These are phyloP conservation scores for Pseudovirgaria hyperparasitica DNA, from an alignment of 2,329 filamentous ascomycete species.

Conservation along the genomic window DNA sequence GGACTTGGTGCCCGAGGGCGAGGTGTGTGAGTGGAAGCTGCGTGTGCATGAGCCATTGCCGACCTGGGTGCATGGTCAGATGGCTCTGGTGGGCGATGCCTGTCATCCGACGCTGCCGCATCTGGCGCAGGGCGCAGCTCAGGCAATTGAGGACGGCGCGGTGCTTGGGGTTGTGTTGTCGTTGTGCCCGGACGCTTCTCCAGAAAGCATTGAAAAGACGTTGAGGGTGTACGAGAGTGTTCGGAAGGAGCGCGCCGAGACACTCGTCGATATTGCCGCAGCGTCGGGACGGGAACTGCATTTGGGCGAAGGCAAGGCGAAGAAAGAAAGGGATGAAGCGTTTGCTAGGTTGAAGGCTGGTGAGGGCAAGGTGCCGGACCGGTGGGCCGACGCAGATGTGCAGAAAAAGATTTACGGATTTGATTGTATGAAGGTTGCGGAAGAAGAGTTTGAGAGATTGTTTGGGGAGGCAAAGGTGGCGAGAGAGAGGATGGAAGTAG, in stretches of 20 bases:
- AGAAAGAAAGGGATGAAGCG: constrained; percentile 44
- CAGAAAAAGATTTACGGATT: constrained; percentile 36
- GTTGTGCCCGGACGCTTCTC: constrained; percentile 25
- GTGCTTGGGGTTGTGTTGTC: constrained; percentile 41
- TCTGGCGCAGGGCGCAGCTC: constrained; percentile 50
- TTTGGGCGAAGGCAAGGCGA: constrained; percentile 44
- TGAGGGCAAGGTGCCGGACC: constrained; percentile 34
- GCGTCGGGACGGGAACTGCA: constrained; percentile 42
- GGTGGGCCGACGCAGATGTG: constrained; percentile 40
- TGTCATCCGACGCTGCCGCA: constrained; percentile 53
- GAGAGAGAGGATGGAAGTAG: neutral
- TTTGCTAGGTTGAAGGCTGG: constrained; percentile 36
- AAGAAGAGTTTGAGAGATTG: constrained; percentile 27
- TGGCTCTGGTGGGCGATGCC: constrained; percentile 45
- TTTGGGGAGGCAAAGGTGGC: constrained; percentile 12
- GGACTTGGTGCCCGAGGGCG: constrained; percentile 48
- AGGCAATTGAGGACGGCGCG: constrained; percentile 51
- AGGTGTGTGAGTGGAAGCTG: constrained; percentile 55
- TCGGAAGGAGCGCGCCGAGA: constrained; percentile 43
- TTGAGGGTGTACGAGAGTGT: constrained; percentile 44
- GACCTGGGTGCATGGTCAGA: constrained; percentile 44
- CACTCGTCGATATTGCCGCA: constrained; percentile 43
- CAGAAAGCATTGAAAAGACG: constrained; percentile 37
- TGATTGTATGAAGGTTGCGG: constrained; percentile 32
- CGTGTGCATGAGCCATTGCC: constrained; percentile 48